Conservation (phyloP, 169 alveolate species). For the Perkinsus olseni region DNA sequence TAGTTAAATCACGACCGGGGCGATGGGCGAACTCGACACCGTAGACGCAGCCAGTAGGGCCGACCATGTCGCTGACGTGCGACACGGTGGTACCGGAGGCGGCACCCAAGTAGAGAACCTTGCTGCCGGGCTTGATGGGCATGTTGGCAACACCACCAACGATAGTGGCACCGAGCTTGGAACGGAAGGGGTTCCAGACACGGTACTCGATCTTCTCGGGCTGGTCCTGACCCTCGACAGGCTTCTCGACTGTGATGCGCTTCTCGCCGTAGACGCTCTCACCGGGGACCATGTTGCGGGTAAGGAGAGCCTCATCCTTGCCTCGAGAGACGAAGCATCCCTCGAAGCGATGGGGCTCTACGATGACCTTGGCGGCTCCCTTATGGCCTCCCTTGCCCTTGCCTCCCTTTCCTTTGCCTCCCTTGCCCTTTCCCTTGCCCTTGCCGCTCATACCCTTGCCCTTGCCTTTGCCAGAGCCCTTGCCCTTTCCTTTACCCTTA, state of each 20-base stretch:
- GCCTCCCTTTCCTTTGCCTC: neutral
- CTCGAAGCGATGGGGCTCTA: slow-evolving; percentile 90
- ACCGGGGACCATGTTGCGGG: slow-evolving; percentile 94
- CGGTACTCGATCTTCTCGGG: slow-evolving; percentile 93
- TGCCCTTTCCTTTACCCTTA: neutral
- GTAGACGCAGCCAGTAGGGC: slow-evolving; percentile 94
- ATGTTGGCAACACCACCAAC: slow-evolving; percentile 94
- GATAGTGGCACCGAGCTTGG: slow-evolving; percentile 97
- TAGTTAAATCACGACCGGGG: slow-evolving; percentile 94
- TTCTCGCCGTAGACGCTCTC: slow-evolving; percentile 98
- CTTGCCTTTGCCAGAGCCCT: neutral
- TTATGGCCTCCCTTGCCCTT: neutral
- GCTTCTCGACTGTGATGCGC: slow-evolving; percentile 80
- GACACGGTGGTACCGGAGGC: slow-evolving; percentile 98
- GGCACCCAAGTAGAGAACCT: slow-evolving; percentile 93
- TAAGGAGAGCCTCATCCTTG: slow-evolving; percentile 88
- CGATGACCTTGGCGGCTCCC: slow-evolving; percentile 80
- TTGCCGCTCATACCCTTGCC: neutral
- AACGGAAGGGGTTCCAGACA: slow-evolving; percentile 98
- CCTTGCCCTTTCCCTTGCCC: neutral
- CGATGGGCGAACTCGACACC: slow-evolving; percentile 98
- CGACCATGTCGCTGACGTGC: slow-evolving; percentile 98
- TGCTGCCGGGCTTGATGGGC: slow-evolving; percentile 92
- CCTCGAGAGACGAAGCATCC: slow-evolving; percentile 94
- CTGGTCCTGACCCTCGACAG: slow-evolving; percentile 44